A percentile compares a stretch with the other conserved stretches of the same genome.
Evolutionary conservation across 805 yeast genomes (phyloP).

Genomic region (Pichia californica): DNA sequence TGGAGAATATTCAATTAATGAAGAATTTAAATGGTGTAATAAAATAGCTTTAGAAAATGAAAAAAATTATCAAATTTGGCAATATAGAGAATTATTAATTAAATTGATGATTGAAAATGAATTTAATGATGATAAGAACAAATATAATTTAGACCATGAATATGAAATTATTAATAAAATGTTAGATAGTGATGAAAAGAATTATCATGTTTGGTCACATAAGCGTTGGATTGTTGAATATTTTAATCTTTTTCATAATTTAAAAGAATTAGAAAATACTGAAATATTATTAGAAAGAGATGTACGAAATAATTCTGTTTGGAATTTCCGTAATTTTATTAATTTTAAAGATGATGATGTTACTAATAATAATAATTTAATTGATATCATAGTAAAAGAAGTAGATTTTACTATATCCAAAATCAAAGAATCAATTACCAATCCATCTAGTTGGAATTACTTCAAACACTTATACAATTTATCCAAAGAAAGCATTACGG

Average conservation of each 20-base stretch:
- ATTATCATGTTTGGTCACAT: conserved; percentile 96
- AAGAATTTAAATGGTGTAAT: conserved; percentile 78
- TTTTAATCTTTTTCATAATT: conserved; percentile 40
- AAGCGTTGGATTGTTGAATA: conserved; percentile 71
- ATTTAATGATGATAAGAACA: conserved; percentile 9
- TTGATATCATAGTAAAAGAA: conserved; percentile 38
- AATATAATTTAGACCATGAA: conserved; percentile 44
- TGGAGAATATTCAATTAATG: conserved; percentile 25
- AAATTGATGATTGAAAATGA: conserved; percentile 21
- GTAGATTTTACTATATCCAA: conserved; percentile 41
- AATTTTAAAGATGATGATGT: conserved; percentile 23
- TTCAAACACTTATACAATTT: conserved; percentile 25
- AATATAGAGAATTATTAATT: conserved; percentile 69
- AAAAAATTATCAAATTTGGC: conserved; percentile 97
- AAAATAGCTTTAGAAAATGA: conserved; percentile 66
- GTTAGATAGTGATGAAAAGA: conserved; percentile 75
- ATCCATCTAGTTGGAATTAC: conserved; percentile 84
- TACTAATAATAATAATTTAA: conserved; percentile 12
- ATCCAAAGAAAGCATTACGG: conserved; percentile 39
- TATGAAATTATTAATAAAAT: conserved; percentile 57
- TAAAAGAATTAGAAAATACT: conserved; percentile 47
- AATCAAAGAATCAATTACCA: conserved; percentile 65
- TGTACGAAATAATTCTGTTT: conserved; percentile 84
- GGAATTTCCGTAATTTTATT: conserved; percentile 79
- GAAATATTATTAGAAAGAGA: conserved; percentile 48